A percentile compares a stretch with the other conserved stretches of the same genome.
Conservation (phyloP, 1,284 basidiomycete species). For the Naganishia sp. region DNA sequence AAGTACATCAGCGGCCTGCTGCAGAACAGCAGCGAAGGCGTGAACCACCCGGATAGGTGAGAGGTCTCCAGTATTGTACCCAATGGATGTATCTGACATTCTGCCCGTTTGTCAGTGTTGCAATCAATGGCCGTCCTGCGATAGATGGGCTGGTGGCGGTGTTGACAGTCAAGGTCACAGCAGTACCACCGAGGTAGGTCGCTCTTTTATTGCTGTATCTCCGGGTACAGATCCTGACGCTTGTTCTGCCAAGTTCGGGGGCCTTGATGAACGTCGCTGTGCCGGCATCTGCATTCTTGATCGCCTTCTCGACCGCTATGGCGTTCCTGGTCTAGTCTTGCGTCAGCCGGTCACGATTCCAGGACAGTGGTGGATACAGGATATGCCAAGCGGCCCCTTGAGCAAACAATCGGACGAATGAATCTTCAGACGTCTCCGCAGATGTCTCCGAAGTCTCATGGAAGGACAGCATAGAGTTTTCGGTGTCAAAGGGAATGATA, state of each 20-base stretch:
- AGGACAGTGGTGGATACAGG: too few relatives aligned
- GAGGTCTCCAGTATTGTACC: conserved; percentile 5
- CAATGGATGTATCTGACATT: conserved; percentile 20
- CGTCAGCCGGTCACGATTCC: background rate
- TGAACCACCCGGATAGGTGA: conserved; percentile 34
- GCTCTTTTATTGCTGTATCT: background rate
- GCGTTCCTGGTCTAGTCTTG: conserved; percentile 1
- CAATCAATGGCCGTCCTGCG: conserved; percentile 62
- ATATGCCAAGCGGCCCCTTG: too few relatives aligned
- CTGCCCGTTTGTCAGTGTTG: conserved; percentile 66
- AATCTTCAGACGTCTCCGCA: too few relatives aligned
- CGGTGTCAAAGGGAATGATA: background rate
- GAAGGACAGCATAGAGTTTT: background rate
- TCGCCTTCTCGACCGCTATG: background rate
- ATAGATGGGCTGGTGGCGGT: conserved; percentile 84
- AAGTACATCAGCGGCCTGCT: conserved; percentile 69
- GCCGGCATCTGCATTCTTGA: conserved; percentile 10
- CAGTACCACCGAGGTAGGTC: conserved; percentile 36
- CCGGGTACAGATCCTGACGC: background rate
- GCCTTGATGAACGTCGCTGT: conserved; percentile 12
- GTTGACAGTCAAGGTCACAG: conserved; percentile 69
- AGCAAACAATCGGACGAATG: too few relatives aligned
- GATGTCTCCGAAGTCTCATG: background rate
- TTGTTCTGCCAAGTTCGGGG: background rate
- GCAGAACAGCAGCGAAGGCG: conserved; percentile 61